phyloP scores from a whole-genome alignment of 2,329 filamentous ascomycete species.

The Chaetothyriales sp. region DNA sequence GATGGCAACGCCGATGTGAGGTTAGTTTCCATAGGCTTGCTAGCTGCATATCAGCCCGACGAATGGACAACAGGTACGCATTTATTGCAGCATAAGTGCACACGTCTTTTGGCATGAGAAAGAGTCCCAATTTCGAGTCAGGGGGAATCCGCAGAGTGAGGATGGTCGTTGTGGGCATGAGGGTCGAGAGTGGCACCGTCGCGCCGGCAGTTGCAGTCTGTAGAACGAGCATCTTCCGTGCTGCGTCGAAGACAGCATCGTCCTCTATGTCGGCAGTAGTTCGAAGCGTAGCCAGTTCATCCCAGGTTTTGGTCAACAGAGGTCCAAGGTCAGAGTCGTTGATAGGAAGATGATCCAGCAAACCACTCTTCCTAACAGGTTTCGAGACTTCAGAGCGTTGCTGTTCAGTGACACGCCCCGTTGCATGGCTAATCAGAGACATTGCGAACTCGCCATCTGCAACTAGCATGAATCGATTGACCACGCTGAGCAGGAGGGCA shows the following conservation, averaged over 20 bases:
- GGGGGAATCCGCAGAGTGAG: constrained; percentile 61
- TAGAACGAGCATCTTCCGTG: constrained; percentile 59
- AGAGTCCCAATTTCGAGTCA: constrained; percentile 68
- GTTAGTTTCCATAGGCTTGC: constrained; percentile 78
- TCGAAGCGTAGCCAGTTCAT: constrained; percentile 59
- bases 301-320: constrained; percentile 63
- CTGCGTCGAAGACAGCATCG: constrained; percentile 61
- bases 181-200: constrained; percentile 15
- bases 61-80: constrained; percentile 71
- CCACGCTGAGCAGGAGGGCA: constrained; percentile 57
- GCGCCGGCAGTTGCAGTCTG: constrained; percentile 38
- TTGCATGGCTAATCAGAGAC: constrained; percentile 69
- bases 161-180: constrained; percentile 61
- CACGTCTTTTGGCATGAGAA: constrained; percentile 62
- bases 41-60: constrained; percentile 69
- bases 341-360: constrained; percentile 48
- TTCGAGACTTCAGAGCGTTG: constrained; percentile 35
- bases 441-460: constrained; percentile 83
- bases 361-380: constrained; percentile 13
- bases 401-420: constrained; percentile 59
- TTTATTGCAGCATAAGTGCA: constrained; percentile 72
- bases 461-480: constrained; percentile 77
- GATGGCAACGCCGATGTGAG: constrained; percentile 60
- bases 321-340: constrained; percentile 78
- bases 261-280: constrained; percentile 60